A percentile compares a stretch with the other conserved stretches of the same genome.
Evolutionary conservation across 2,329 filamentous ascomycete species (phyloP).

Genomic region (Pseudogymnoascus destructans): DNA sequence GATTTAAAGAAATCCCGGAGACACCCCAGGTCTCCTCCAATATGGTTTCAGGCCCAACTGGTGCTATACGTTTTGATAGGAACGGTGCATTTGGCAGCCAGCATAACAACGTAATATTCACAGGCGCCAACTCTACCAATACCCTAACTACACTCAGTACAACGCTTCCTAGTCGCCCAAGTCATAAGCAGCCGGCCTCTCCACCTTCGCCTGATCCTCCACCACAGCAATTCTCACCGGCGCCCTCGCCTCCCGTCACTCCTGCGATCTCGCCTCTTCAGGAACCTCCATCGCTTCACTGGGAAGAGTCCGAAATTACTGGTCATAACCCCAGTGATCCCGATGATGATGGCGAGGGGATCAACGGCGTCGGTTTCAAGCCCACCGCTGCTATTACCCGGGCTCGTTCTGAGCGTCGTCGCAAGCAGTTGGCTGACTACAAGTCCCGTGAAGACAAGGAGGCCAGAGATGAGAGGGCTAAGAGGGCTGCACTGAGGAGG

Average conservation of each 20-base stretch:
- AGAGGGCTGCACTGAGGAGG: conserved; percentile 39
- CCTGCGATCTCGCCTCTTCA: not conserved
- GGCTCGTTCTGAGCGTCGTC: conserved; percentile 41
- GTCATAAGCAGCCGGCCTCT: not conserved
- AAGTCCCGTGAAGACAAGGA: conserved; percentile 46
- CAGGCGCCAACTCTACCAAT: not conserved
- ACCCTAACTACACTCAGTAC: not conserved
- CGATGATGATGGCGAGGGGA: conserved; percentile 53
- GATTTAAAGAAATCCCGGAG: conserved; percentile 19
- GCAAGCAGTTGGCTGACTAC: conserved; percentile 50
- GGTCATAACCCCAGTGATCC: conserved; percentile 50
- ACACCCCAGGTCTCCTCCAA: conserved; percentile 17
- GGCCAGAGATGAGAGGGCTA: conserved; percentile 45
- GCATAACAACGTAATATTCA: not conserved
- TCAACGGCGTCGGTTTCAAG: conserved; percentile 55
- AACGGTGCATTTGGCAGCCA: not conserved
- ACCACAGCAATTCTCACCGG: not conserved
- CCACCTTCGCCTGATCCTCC: conserved; percentile 18
- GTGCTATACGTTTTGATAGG: not conserved
- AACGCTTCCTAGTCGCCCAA: conserved; percentile 17
- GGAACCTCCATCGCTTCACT: conserved; percentile 44
- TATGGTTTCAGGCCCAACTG: conserved; percentile 6
- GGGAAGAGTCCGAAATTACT: conserved; percentile 57
- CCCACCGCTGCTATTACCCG: conserved; percentile 49
- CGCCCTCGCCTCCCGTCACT: not conserved